Evolutionary conservation across 2,329 filamentous ascomycete genomes (phyloP).

Genomic region (Aureobasidium pullulans): DNA sequence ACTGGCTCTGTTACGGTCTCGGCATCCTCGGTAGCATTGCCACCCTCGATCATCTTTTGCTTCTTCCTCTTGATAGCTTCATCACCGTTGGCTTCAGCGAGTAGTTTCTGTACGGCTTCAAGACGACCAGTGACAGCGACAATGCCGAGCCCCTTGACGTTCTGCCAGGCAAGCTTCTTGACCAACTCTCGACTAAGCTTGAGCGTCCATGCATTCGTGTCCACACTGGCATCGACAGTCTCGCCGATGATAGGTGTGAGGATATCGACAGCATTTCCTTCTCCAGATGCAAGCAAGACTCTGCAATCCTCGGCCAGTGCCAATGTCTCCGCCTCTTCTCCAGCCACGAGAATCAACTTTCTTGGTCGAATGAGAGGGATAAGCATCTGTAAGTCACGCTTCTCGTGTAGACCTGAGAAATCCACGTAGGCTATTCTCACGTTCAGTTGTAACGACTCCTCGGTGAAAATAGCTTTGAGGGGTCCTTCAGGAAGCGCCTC

Average conservation of each 20-base stretch:
- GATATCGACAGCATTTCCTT: slow-evolving; percentile 48
- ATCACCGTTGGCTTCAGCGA: slow-evolving; percentile 34
- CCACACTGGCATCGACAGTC: slow-evolving; percentile 81
- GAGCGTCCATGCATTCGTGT: slow-evolving; percentile 95
- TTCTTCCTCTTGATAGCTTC: slow-evolving; percentile 36
- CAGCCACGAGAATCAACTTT: slow-evolving; percentile 88
- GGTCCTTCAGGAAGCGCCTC: slow-evolving; percentile 54
- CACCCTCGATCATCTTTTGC: slow-evolving; percentile 46
- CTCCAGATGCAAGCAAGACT: slow-evolving; percentile 49
- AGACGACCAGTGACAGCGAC: slow-evolving; percentile 81
- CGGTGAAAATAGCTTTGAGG: slow-evolving; percentile 63
- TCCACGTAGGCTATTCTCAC: slow-evolving; percentile 81
- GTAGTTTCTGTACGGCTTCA: slow-evolving; percentile 37
- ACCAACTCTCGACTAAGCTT: slow-evolving; percentile 80
- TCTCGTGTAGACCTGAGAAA: slow-evolving; percentile 87
- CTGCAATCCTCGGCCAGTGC: slow-evolving; percentile 74
- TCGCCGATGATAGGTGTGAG: slow-evolving; percentile 73
- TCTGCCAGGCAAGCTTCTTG: slow-evolving; percentile 88
- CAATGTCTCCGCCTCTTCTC: slow-evolving; percentile 69
- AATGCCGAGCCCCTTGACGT: slow-evolving; percentile 79
- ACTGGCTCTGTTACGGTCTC: slow-evolving; percentile 35
- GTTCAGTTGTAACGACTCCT: slow-evolving; percentile 58
- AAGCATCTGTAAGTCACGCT: slow-evolving; percentile 86
- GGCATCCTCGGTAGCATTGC: slow-evolving; percentile 41
- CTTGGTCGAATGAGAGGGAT: slow-evolving; percentile 89